Percentiles rank a stretch among this genome's conserved stretches.
Conservation (phyloP, 306 rosid genomes). For the Trifolium repens region DNA sequence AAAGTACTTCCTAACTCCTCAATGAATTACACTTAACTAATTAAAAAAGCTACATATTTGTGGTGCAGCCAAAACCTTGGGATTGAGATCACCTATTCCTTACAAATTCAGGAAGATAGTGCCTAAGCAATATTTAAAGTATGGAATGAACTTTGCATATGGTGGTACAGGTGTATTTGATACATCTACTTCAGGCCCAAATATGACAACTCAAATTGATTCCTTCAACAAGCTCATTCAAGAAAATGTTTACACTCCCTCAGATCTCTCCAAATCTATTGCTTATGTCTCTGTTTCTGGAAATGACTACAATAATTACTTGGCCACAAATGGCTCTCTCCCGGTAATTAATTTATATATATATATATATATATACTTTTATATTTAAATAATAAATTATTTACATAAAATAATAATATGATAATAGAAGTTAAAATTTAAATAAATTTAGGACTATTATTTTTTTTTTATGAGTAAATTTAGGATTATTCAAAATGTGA, state of each 20-base stretch:
- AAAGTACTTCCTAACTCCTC: too few species aligned
- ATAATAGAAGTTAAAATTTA: too few species aligned
- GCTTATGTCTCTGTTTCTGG: slow-evolving; percentile 69
- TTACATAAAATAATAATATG: too few species aligned
- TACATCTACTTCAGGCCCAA: slow-evolving; percentile 53
- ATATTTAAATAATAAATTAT: too few species aligned
- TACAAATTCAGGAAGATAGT: slow-evolving; percentile 46
- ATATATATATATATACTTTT: too few species aligned
- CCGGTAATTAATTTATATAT: slow-evolving; percentile 19
- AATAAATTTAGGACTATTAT: too few species aligned
- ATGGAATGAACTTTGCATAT: slow-evolving; percentile 80
- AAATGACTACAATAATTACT: slow-evolving; percentile 60
- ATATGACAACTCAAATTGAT: slow-evolving; percentile 73
- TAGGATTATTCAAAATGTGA: too few species aligned
- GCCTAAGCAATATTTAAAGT: slow-evolving; percentile 44
- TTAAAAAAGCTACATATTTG: neutral
- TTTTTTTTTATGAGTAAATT: too few species aligned
- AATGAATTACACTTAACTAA: too few species aligned
- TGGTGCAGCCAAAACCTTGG: slow-evolving; percentile 23
- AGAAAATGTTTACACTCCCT: slow-evolving; percentile 42
- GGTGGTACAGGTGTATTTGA: slow-evolving; percentile 81
- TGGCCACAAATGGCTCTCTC: slow-evolving; percentile 42
- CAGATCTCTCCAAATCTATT: slow-evolving; percentile 56
- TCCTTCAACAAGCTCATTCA: slow-evolving; percentile 49
- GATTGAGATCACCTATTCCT: slow-evolving; percentile 10